Evolutionary conservation across 2,329 filamentous ascomycete species (phyloP), one percentile per base, ranked within the genome.

Genomic region (Curvularia eragrostidis): DNA sequence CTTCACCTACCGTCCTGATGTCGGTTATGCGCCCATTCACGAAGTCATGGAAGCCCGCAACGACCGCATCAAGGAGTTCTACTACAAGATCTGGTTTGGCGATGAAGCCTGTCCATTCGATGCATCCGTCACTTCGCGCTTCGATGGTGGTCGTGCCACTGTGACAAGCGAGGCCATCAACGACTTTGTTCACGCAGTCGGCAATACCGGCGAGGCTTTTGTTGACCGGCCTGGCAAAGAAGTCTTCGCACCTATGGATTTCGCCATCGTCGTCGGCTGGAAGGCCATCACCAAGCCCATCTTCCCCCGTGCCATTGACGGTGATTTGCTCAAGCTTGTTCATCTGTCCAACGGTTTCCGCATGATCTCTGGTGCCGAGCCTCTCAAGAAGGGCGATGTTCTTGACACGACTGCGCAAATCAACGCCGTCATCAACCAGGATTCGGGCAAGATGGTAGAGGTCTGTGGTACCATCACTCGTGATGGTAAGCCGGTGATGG

Each of bases 221-320:
- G 94, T 99, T 52, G 94, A 98, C 72, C 87, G 94, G 47, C 94
- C 93, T 43, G 94, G 93, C 66, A 98, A 98, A 82, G 89, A 91
- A 62, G 91, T 97, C 64, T 94, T 90, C 69, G 95, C 95, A 7
- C 95, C 96, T 30, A 99, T 99, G 95, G 95, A 99, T 79, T 99
- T 97, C 72, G 93, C 93, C 65, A 97, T 97, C 66, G 93, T 97
- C n/a, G 90, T 96, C 49, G 93, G 93, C 62, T 97, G 93, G 93
- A 98, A 99, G 82, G 95, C 95, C 42, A 99, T 99, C 73, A 99
- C 93, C 10, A 98, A 98, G 85, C 95, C 95, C 13, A 99, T 99
- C 78, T 99, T 99, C 85, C 95, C 95, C 64, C 89, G 93, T 67
- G 91, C 88, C 61, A 98, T 99, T 70, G 95, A 99, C 69, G 95